Evolutionary conservation across 1,284 basidiomycete genomes (phyloP), one percentile per base, ranked within the genome.

Genomic region (Ustilago bromivora): DNA sequence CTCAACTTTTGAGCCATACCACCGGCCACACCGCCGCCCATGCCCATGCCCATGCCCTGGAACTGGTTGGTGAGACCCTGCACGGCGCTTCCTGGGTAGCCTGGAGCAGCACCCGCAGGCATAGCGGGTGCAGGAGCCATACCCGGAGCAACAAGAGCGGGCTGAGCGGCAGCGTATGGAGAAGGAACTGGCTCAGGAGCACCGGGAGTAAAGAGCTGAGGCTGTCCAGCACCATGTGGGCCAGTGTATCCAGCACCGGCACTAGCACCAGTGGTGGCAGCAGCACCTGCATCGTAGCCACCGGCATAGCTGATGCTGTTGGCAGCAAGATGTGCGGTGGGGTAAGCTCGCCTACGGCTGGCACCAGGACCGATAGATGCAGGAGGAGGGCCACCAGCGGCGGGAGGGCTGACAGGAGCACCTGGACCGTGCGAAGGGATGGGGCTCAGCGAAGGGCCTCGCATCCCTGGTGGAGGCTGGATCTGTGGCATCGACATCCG

Each of bases 31-130:
- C 40, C 40, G 15, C 40, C 40, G 49, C 89, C 87, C 36, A 69
- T 88, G 19, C 79, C 90, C 84, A 97, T 88, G 60, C 92, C 92
- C 94, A 98, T 95, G 86, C 92, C 90, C 57, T 91, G 89, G 84
- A 98, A 96, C 87, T 97, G 95, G 82, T 92, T 92, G 9, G 92
- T 87, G 76, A 97, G 88, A 49, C 91, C 90, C 79, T 91, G 91
- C 35, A 94, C 85, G 36, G 68, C 79, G n/a, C 49, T 57, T 49
- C 47, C 69, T 3, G 73, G 52, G 34, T 76, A 76, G 17, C 71
- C 78, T 12, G 66, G 67, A 40, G 72, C 66, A 31, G 43, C 58
- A 31, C 53, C 69, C 38, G 36, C 76, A 31, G 67, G 63, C 5
- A 40, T 60, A 49, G 54, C 61, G 6, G 57, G 59, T 36, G 52